Base-by-base conservation (phyloP, 352 stramenopile species). In the Globisporangium acanthophoron region DNA sequence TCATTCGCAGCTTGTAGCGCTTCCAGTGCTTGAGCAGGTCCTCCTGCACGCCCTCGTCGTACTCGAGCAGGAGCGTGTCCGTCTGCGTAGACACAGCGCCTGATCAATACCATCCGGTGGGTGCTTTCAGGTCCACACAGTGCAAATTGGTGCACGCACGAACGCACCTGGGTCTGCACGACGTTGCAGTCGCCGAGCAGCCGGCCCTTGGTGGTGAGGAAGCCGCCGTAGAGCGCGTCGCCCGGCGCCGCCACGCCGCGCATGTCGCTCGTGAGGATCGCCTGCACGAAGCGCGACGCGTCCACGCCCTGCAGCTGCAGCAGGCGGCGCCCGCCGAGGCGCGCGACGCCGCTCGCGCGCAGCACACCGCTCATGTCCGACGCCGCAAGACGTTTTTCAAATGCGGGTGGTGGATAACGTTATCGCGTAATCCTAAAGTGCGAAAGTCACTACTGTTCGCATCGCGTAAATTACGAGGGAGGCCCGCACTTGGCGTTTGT, bases 1-100 rank as follows among this genome's bases (percentile, higher is more conserved):
- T 94, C 76, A 92, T 90, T 29, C 86, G 84, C 64, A 95, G 53
- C 54, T 94, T 95, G 74, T 95, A 95, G 52, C 85, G 76, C 68
- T 90, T 92, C 79, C 82, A 92, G 70, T 94, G 84, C 66, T 95
- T 94, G 52, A 71, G 63, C 31, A 92, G 56, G 5, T 87, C 54
- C 5, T 84, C 75, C 13, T 71, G 62, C 37, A 92, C 68, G 20
- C 61, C 58, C 20, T 74, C 75, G 49, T 93, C 81, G 58, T 86
- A 90, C 52, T 91, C 84, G 33, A 94, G 27, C 39, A 92, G 49
- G 54, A 90, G 89, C 7, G 79, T 73, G 16, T 95, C 78, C 12
- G 80, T 67, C 67, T 85, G 20, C 29, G 4, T 21, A 9, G 5
- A 11, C 33, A 3, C 9, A 50, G 3, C 44, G 1, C 1, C 5